Evolutionary conservation across 225 moss, liverwort and hornwort genomes (phyloP).

Genomic region (Physcomitrellopsis africana): DNA sequence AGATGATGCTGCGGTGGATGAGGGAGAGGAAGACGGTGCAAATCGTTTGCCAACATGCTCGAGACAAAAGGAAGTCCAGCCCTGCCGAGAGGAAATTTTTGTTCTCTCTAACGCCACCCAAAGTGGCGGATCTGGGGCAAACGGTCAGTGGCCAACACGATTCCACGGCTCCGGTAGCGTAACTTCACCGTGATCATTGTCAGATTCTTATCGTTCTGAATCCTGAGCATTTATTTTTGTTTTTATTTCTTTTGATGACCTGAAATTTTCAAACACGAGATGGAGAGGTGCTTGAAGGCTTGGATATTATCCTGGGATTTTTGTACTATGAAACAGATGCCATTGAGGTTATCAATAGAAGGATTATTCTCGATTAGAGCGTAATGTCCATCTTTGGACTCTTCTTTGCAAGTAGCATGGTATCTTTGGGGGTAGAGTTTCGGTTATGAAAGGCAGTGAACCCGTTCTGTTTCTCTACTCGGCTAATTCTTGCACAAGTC

Average conservation of each 20-base stretch:
- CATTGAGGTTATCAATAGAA: background rate
- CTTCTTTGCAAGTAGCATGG: slow-evolving; percentile 4
- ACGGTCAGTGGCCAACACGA: slow-evolving; percentile 18
- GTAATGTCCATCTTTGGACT: background rate
- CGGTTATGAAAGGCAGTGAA: background rate
- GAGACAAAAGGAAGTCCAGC: slow-evolving; percentile 24
- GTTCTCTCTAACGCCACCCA: slow-evolving; percentile 40
- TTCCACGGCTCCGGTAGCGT: slow-evolving; percentile 32
- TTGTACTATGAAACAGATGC: slow-evolving; percentile 11
- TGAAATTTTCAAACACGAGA: background rate
- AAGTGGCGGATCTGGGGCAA: slow-evolving; percentile 31
- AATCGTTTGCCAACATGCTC: slow-evolving; percentile 47
- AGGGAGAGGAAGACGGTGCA: slow-evolving; percentile 48
- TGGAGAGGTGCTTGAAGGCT: background rate
- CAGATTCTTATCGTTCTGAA: background rate
- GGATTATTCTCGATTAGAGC: background rate
- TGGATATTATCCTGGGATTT: background rate
- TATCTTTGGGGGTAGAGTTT: slow-evolving; percentile 24
- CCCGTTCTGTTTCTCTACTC: background rate
- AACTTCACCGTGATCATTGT: background rate
- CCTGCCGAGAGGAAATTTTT: slow-evolving; percentile 50
- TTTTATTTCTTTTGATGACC: slow-evolving; percentile 3
- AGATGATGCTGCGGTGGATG: slow-evolving; percentile 75
- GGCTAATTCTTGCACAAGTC: background rate
- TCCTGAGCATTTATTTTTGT: background rate